A percentile compares a stretch with the other conserved stretches of the same genome.
Evolutionary conservation across 192 early-diverging fungal species (phyloP).

Genomic region (Coemansia sp.): DNA sequence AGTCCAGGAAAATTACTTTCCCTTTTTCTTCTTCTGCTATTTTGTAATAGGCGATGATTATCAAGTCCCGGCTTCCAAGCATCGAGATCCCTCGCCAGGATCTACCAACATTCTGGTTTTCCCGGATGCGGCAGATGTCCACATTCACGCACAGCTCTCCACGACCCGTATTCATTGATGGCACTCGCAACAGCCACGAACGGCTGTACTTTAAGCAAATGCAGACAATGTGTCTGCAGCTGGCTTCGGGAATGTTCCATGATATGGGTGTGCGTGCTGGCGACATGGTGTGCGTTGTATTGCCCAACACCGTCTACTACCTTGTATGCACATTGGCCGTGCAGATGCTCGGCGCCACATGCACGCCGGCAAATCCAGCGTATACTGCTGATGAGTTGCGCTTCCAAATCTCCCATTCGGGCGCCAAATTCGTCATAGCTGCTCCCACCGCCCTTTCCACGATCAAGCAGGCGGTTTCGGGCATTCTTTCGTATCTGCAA

Average conservation of each 20-base stretch:
- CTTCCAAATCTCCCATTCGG: constrained; percentile 69
- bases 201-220: not conserved
- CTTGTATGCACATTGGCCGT: constrained; percentile 58
- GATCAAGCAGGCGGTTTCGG: not conserved
- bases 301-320: constrained; percentile 68
- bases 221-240: constrained; percentile 5
- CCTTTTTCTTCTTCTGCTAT: not conserved
- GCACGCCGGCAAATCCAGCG: constrained; percentile 72
- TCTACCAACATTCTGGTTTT: constrained; percentile 42
- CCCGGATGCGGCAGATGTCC: constrained; percentile 8
- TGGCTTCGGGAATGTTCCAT: constrained; percentile 23
- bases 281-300: constrained; percentile 67
- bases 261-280: constrained; percentile 59
- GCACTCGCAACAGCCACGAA: not conserved
- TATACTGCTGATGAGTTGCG: constrained; percentile 73
- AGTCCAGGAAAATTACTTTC: not conserved
- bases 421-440: constrained; percentile 63
- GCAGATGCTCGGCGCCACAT: constrained; percentile 58
- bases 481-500: not conserved
- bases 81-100: constrained; percentile 33
- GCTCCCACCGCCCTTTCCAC: constrained; percentile 7
- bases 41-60: not conserved
- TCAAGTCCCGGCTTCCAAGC: constrained; percentile 26
- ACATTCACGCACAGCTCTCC: constrained; percentile 21
- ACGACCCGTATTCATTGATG: constrained; percentile 19